Conservation (phyloP, 495 filamentous ascomycete species). For the Penicillium verhagenii region DNA sequence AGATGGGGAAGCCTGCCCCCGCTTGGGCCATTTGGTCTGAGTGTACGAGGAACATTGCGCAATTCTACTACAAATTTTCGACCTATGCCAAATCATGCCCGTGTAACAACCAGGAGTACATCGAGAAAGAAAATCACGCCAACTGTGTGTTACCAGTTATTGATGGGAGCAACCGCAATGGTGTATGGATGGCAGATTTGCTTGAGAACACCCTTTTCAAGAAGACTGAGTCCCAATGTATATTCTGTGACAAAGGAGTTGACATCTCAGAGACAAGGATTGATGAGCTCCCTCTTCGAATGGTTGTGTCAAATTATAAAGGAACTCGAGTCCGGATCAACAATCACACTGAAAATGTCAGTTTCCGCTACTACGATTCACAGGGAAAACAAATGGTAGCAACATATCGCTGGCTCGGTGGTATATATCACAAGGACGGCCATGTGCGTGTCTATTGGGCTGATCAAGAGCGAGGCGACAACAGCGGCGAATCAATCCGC, state of each 20-base stretch:
- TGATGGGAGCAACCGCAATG: neutral
- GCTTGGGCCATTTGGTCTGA: conserved; percentile 22
- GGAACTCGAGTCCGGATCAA: conserved; percentile 6
- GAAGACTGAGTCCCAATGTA: neutral
- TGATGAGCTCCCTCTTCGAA: conserved; percentile 27
- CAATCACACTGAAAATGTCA: conserved; percentile 33
- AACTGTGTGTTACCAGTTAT: neutral
- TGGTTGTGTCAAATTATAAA: conserved; percentile 22
- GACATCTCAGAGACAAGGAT: conserved; percentile 4
- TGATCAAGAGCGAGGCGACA: conserved; percentile 28
- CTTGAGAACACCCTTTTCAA: neutral
- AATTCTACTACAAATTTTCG: conserved; percentile 19
- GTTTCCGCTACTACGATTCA: conserved; percentile 22
- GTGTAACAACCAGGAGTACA: neutral
- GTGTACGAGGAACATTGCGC: conserved; percentile 24
- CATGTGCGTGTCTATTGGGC: conserved; percentile 38
- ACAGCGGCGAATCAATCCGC: conserved; percentile 12
- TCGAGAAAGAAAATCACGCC: neutral
- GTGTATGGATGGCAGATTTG: neutral
- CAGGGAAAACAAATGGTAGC: conserved; percentile 10
- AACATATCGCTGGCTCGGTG: conserved; percentile 44
- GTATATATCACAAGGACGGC: conserved; percentile 29
- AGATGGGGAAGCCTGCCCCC: conserved; percentile 6
- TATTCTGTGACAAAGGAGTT: neutral
- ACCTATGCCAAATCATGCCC: neutral